phyloP scores from a whole-genome alignment of 2,329 filamentous ascomycete genomes.

The Hypoxylon sp. region DNA sequence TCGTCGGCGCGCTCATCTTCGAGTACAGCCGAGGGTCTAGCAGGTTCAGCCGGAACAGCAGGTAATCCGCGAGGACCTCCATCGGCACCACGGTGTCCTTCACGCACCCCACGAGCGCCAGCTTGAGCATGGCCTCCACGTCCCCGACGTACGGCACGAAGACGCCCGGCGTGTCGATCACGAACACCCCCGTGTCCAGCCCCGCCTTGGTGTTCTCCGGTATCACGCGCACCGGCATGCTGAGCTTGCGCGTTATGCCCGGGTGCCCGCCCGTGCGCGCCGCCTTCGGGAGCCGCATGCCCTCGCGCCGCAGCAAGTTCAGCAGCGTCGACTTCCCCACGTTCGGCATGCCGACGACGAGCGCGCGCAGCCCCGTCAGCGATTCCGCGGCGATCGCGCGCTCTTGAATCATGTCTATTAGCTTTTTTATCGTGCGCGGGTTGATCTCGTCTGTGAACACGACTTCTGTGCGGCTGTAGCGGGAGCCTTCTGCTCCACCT shows the following conservation, averaged over 20 bases:
- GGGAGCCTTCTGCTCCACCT: not conserved
- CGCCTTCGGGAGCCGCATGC: constrained; percentile 75
- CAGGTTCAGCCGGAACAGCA: constrained; percentile 87
- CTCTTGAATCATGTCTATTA: constrained; percentile 66
- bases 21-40: constrained; percentile 74
- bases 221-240: constrained; percentile 84
- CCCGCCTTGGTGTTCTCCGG: constrained; percentile 50
- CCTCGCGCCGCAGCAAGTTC: constrained; percentile 82
- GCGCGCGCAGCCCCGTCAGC: constrained; percentile 84
- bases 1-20: constrained; percentile 79
- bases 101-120: constrained; percentile 91
- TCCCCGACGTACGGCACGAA: constrained; percentile 93
- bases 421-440: constrained; percentile 53
- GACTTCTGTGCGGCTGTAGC: constrained; percentile 39
- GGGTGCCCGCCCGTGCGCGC: constrained; percentile 88
- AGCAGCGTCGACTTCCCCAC: constrained; percentile 96
- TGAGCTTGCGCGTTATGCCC: constrained; percentile 89
- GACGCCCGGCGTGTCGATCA: constrained; percentile 94
- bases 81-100: constrained; percentile 88
- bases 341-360: constrained; percentile 98
- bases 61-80: constrained; percentile 87
- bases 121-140: constrained; percentile 90
- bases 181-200: constrained; percentile 77
- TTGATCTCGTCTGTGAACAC: constrained; percentile 63
- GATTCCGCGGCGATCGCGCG: constrained; percentile 67